Evolutionary conservation across 768 basidiomycete genomes (phyloP).

Genomic region (Vararia minispora): DNA sequence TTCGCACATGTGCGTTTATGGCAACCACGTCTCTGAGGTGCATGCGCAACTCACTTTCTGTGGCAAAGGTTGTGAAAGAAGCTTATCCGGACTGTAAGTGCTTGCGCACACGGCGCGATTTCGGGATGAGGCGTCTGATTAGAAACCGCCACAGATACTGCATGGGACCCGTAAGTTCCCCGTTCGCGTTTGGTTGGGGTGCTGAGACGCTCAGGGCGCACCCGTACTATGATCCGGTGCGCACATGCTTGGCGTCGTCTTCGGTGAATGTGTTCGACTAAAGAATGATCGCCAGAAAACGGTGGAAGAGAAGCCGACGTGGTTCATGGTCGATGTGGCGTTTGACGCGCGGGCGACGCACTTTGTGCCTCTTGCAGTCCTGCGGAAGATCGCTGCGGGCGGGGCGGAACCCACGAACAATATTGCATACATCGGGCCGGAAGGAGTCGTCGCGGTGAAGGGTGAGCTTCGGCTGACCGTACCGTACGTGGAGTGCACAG

Average conservation of each 20-base stretch:
- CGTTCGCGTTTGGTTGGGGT: slow-evolving; percentile 4
- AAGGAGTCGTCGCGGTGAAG: slow-evolving; percentile 53
- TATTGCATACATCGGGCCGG: slow-evolving; percentile 55
- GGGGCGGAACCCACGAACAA: slow-evolving; percentile 31
- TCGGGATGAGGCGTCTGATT: no score
- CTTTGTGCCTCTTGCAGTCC: slow-evolving; percentile 69
- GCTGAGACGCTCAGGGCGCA: slow-evolving; percentile 39
- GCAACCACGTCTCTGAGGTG: not conserved
- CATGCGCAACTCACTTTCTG: not conserved
- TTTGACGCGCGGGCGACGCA: slow-evolving; percentile 55
- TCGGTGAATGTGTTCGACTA: slow-evolving; percentile 2
- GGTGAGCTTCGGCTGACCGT: slow-evolving; percentile 25
- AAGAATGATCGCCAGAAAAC: slow-evolving; percentile 50
- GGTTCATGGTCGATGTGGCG: slow-evolving; percentile 86
- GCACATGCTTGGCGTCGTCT: slow-evolving; percentile 14
- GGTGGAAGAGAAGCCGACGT: slow-evolving; percentile 61
- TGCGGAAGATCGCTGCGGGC: slow-evolving; percentile 47
- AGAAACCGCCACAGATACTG: slow-evolving; percentile 48
- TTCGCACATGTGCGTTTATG: slow-evolving; percentile 55
- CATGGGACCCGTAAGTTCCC: slow-evolving; percentile 69
- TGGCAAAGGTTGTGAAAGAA: slow-evolving; percentile 55
- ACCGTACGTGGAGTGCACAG: not conserved
- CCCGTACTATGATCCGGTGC: slow-evolving; percentile 71
- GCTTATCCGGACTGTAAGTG: slow-evolving; percentile 84
- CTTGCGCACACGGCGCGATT: no score